Evolutionary conservation across 441 rosid genomes (phyloP), one percentile per base, ranked within the genome.

Genomic region (Biscutella laevigata): DNA sequence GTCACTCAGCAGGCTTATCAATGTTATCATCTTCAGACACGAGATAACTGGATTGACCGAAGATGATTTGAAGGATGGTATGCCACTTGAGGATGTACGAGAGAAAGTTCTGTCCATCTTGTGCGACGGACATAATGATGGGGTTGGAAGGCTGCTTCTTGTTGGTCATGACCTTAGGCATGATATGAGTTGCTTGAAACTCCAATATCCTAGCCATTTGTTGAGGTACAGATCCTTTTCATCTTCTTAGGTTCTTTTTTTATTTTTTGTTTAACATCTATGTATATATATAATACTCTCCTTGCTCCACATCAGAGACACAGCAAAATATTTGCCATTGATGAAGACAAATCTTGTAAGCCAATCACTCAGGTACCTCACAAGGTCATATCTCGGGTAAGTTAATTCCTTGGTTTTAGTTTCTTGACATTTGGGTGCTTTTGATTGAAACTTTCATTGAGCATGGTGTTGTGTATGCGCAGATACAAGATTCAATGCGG

Each of bases 361-460:
- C 86, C 79, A 84, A 72, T 84, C 90, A 4, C 86, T 87, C 53
- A 84, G 63, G 76, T 78, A 76, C 66, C 90, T 87, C 32, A 77
- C 85, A 32, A 58, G 44, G 69, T 66, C 74, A 17, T 87, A 80
- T 64, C 71, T 84, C n/a, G 95, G 94, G 88, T 53, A 70, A 74
- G 87, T 69, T 47, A 28, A 2, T 4, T 59, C 47, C 55, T 27
- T 28, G 24, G 8, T 53, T 8, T 24, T 8, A 1, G 13, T 20
- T 25, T 41, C 24, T 29, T 47, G 33, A 9, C 20, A 29, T 11
- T 28, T 39, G 12, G 13, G 15, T 38, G 21, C 7, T 22, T n/a
- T n/a, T n/a, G n/a, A n/a, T n/a, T n/a, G n/a, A n/a, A n/a, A n/a
- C n/a, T n/a, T n/a, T n/a, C n/a, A n/a, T n/a, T n/a, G n/a, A n/a